Evolutionary conservation across 2,329 filamentous ascomycete genomes (phyloP).

Genomic region (Pleurostoma richardsiae): DNA sequence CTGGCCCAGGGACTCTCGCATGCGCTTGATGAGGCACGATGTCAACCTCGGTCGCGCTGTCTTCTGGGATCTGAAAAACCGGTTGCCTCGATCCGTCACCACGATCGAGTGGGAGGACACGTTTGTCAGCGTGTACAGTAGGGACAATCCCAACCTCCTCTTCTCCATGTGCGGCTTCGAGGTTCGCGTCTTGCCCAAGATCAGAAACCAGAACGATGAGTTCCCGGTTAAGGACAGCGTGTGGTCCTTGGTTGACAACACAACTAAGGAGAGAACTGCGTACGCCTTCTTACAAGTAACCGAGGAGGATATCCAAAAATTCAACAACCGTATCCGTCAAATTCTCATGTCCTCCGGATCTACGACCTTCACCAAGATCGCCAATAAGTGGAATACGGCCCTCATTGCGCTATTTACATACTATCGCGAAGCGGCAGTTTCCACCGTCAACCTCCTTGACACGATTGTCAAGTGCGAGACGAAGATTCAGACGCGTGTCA

Average conservation of each 20-base stretch:
- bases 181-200: slow-evolving; percentile 93
- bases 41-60: slow-evolving; percentile 96
- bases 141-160: slow-evolving; percentile 92
- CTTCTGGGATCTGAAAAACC: slow-evolving; percentile 98
- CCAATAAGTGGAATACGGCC: slow-evolving; percentile 99
- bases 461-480: slow-evolving; percentile 99
- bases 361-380: slow-evolving; percentile 98
- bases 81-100: slow-evolving; percentile 86
- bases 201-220: slow-evolving; percentile 89
- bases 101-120: slow-evolving; percentile 99
- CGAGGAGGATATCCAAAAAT: slow-evolving; percentile 96
- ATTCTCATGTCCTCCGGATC: slow-evolving; percentile 99
- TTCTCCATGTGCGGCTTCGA: slow-evolving; percentile 99
- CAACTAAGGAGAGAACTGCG: slow-evolving; percentile 92
- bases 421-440: slow-evolving; percentile 95
- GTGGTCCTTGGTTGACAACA: slow-evolving; percentile 95
- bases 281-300: slow-evolving; percentile 98
- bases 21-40: slow-evolving; percentile 98
- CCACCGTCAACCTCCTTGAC: slow-evolving; percentile 87
- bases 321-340: slow-evolving; percentile 97
- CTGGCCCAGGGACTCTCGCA: slow-evolving; percentile 95
- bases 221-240: slow-evolving; percentile 98
- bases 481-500: slow-evolving; percentile 97
- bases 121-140: slow-evolving; percentile 95
- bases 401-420: slow-evolving; percentile 97